These are phyloP conservation scores for Xylaria sp. DNA, from an alignment of 2,329 filamentous ascomycete species.

Conservation along the genomic window DNA sequence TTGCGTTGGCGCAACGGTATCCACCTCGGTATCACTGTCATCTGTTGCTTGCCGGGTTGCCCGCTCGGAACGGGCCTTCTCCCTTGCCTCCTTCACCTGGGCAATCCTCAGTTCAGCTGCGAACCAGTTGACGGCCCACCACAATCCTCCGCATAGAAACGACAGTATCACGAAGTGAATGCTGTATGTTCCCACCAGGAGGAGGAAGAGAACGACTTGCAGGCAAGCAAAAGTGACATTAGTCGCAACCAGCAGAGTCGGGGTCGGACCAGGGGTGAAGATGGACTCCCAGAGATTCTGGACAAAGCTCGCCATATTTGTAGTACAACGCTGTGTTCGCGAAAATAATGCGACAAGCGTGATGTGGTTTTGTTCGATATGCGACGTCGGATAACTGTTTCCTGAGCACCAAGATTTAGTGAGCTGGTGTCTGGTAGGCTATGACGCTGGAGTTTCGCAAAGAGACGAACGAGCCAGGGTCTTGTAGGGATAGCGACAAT, in stretches of 20 bases:
- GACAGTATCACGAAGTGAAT: constrained; percentile 88
- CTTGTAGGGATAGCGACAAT: neutral
- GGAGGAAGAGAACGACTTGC: constrained; percentile 73
- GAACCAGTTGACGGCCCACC: constrained; percentile 98
- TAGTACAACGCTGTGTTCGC: constrained; percentile 2
- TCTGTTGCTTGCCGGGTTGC: constrained; percentile 38
- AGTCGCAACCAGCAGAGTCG: constrained; percentile 83
- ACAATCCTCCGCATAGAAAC: constrained; percentile 76
- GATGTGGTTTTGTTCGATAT: constrained; percentile 15
- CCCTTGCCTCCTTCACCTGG: constrained; percentile 48
- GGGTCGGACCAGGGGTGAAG: constrained; percentile 90
- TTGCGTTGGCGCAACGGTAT: constrained; percentile 38
- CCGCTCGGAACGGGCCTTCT: constrained; percentile 44
- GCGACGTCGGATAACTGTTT: constrained; percentile 23
- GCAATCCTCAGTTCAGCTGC: constrained; percentile 63
- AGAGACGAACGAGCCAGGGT: neutral
- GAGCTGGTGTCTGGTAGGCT: constrained; percentile 8
- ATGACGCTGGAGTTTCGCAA: constrained; percentile 1
- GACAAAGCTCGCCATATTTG: constrained; percentile 63
- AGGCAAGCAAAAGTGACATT: constrained; percentile 87
- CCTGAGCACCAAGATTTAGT: neutral
- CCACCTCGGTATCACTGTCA: constrained; percentile 57
- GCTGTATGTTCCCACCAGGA: constrained; percentile 81
- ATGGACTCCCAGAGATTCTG: constrained; percentile 86
- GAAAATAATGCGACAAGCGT: constrained; percentile 25